phyloP scores from a whole-genome alignment of 495 filamentous ascomycete species.

The Aspergillus nidulans region DNA sequence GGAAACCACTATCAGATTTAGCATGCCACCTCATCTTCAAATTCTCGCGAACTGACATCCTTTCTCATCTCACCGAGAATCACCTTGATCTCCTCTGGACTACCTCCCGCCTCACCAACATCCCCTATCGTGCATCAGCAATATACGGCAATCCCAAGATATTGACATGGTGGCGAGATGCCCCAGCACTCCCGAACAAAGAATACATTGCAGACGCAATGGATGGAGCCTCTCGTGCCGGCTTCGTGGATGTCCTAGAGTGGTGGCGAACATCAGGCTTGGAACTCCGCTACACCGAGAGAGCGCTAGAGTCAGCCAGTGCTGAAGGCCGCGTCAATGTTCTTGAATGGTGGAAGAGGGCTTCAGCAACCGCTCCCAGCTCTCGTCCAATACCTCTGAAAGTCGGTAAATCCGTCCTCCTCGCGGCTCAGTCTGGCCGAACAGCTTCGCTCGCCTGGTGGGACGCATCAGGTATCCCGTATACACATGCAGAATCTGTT shows the following conservation, averaged over 20 bases:
- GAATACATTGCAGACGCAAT: slow-evolving; percentile 75
- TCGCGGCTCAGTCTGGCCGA: slow-evolving; percentile 74
- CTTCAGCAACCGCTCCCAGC: slow-evolving; percentile 32
- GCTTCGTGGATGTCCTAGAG: slow-evolving; percentile 77
- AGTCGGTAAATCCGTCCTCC: slow-evolving; percentile 73
- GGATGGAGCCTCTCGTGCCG: slow-evolving; percentile 77
- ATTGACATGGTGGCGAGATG: slow-evolving; percentile 82
- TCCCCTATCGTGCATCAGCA: slow-evolving; percentile 79
- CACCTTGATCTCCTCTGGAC: slow-evolving; percentile 76
- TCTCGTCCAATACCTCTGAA: slow-evolving; percentile 54
- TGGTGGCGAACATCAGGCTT: slow-evolving; percentile 88
- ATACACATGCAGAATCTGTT: slow-evolving; percentile 68
- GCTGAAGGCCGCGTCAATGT: slow-evolving; percentile 77
- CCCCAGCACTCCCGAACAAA: slow-evolving; percentile 72
- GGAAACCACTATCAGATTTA: slow-evolving; percentile 70
- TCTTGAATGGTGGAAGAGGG: slow-evolving; percentile 84
- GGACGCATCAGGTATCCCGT: slow-evolving; percentile 69
- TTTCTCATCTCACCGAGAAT: slow-evolving; percentile 74
- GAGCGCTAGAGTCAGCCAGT: slow-evolving; percentile 79
- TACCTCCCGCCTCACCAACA: slow-evolving; percentile 72
- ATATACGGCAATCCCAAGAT: slow-evolving; percentile 83
- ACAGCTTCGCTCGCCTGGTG: slow-evolving; percentile 73
- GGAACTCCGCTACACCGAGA: slow-evolving; percentile 75
- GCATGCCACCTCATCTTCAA: slow-evolving; percentile 88
- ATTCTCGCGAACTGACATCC: slow-evolving; percentile 73